Evolutionary conservation across 163 green algal genomes (phyloP), one percentile per base, ranked within the genome.

Genomic region (Chlamydomonas reinhardtii): DNA sequence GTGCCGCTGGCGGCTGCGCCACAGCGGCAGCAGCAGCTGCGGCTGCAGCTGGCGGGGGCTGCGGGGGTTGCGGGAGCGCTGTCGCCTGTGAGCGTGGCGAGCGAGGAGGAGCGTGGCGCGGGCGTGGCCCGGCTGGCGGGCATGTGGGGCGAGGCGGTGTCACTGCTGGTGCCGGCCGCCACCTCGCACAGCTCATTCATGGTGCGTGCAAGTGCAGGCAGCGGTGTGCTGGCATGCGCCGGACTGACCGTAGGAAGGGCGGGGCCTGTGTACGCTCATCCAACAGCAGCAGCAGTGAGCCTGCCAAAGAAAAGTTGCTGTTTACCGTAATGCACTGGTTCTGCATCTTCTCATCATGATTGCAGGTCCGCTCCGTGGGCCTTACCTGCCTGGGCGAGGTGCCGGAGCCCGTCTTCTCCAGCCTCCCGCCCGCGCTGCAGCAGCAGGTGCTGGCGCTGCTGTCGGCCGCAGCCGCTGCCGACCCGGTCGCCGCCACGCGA

Each of bases 401-500:
- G 25, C 75, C 89, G 0, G 73, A 70, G 1, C 32, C 69, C 1
- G 69, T 76, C 1, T 89, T 76, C 35, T 69, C 74, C 2, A 24
- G 27, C 25, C 81, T 94, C 35, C n/a, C 61, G 29, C n/a, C 43
- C 0, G 8, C 3, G 15, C 61, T 88, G 68, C 91, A 85, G 78
- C 73, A 48, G 16, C 72, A 70, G 29, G 52, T 90, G 37, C 62
- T 91, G 25, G 29, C 37, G 6, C 86, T 85, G 76, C 56, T 75
- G 39, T 79, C 74, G 6, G 14, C n/a, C 29, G 80, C 88, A 0
- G 86, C 71, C 11, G 39, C 66, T 0, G 27, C 32, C 14, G 90
- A 94, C 59, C 31, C 69, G 9, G 92, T 90, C 11, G 77, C 92
- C 39, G 87, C 88, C 24, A 90, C 88, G 16, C 88, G 90, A 29